Evolutionary conservation across 208 protist species (phyloP), one percentile per base, ranked within the genome.

Genomic region (Leptomonas seymouri): DNA sequence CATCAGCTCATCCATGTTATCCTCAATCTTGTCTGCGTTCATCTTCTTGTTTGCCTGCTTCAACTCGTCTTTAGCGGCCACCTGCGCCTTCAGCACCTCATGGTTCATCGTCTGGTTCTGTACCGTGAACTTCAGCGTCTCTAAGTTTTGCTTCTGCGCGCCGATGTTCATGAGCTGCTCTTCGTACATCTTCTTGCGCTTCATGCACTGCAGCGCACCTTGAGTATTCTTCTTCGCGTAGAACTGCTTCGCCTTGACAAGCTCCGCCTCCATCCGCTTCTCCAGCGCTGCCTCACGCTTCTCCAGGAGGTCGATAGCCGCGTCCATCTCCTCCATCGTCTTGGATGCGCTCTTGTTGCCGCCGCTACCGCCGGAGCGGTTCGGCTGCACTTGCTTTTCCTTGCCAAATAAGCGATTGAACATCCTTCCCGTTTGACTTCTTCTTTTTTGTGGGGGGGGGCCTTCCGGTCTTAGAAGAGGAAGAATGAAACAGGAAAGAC

Each of bases 101-200:
- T 85, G 74, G 69, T 97, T 97, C 78, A 94, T 91, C 57, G 70
- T 88, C 74, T 94, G 81, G 66, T 94, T 91, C 78, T 97, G 85
- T 25, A 98, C 72, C 16, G 90, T 89, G 64, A 97, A 87, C 69
- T 90, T 87, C 36, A 95, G 78, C 2, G 84, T 91, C 64, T 97
- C 91, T 28, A 97, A 64, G 67, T 96, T 98, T 51, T 86, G 78
- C 67, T 91, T 87, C 74, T 94, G 83, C 0, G 46, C 74, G 8
- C 63, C 63, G 14, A 97, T 75, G 48, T 71, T 85, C 30, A 78
- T 25, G 18, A 97, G 74, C 76, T 98, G 91, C 60, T 87, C 83
- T 67, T 97, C 89, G 74, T 88, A 93, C 75, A 81, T 63, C 76
- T 98, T 98, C 78, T 98, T 98, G 18, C 91, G 84, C 72, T 95